These are phyloP conservation scores for Darksidea phi DNA, from an alignment of 495 filamentous ascomycete genomes.

Conservation along the genomic window DNA sequence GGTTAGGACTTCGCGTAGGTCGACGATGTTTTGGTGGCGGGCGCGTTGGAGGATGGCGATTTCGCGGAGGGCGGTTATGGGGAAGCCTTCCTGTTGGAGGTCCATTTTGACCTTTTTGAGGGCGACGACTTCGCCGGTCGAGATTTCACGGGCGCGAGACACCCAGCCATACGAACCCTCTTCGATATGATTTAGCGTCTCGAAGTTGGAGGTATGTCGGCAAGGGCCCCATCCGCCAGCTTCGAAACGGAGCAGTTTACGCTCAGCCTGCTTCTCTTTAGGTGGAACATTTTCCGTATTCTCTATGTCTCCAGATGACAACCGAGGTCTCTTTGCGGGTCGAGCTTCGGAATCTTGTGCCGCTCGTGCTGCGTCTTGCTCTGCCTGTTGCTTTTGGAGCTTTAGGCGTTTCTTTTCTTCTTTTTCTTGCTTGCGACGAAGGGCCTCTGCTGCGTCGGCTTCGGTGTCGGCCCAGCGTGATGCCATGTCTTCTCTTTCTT, in stretches of 20 bases:
- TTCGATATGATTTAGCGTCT: constrained; percentile 92
- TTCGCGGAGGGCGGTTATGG: constrained; percentile 88
- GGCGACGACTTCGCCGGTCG: constrained; percentile 83
- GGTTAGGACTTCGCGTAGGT: constrained; percentile 81
- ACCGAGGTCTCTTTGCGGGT: constrained; percentile 57
- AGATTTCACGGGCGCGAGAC: constrained; percentile 74
- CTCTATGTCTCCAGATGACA: constrained; percentile 40
- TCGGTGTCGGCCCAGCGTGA: constrained; percentile 87
- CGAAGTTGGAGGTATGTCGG: constrained; percentile 83
- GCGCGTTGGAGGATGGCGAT: constrained; percentile 69
- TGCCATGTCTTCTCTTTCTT: constrained; percentile 22
- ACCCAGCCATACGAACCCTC: constrained; percentile 97
- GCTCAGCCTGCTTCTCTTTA: constrained; percentile 10
- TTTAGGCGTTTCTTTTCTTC: constrained; percentile 85
- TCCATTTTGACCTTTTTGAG: constrained; percentile 95
- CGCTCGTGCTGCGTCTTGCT: constrained; percentile 52
- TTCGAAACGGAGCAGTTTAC: constrained; percentile 68
- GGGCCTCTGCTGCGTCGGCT: constrained; percentile 67
- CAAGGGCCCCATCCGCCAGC: constrained; percentile 68
- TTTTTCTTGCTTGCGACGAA: constrained; percentile 77
- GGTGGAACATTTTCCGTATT: not conserved
- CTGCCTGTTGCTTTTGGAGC: constrained; percentile 76
- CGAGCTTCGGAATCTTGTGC: constrained; percentile 42
- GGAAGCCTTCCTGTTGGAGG: constrained; percentile 76
- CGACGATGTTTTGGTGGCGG: constrained; percentile 73